Conservation (phyloP, 106 monocot genomes). For the Allium cepa region DNA sequence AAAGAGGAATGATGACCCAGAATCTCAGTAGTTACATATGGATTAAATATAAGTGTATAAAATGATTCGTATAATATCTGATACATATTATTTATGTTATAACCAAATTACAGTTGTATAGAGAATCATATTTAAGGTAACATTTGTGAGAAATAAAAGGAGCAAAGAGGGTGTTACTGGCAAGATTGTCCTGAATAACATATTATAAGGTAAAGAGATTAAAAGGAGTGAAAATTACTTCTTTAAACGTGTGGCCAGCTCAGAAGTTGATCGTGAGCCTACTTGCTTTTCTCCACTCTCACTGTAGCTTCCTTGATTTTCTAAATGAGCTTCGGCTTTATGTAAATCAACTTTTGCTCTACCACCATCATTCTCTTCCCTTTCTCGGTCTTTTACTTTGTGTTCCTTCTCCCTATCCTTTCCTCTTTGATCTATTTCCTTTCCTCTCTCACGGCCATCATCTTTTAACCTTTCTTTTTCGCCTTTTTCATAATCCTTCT, state of each 20-base stretch:
- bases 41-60: no score
- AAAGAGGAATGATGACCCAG: no score
- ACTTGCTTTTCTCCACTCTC: conserved; percentile 10
- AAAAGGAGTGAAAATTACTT: conserved; percentile 19
- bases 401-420: conserved; percentile 32
- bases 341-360: conserved; percentile 11
- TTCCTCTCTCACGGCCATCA: conserved; percentile 29
- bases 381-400: conserved; percentile 19
- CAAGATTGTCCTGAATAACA: no score
- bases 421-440: conserved; percentile 20
- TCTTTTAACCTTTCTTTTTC: conserved; percentile 20
- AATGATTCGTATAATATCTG: no score
- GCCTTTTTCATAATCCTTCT: conserved; percentile 19
- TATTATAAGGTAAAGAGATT: not conserved
- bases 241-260: conserved; percentile 28
- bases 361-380: conserved; percentile 10
- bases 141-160: no score
- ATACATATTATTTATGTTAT: no score
- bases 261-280: conserved; percentile 7
- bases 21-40: no score
- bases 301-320: conserved; percentile 6
- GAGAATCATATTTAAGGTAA: no score
- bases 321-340: conserved; percentile 8
- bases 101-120: no score
- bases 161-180: no score